These are phyloP conservation scores for Cyclostephanos tholiformis DNA, from an alignment of 108 stramenopile genomes.

Conservation along the genomic window DNA sequence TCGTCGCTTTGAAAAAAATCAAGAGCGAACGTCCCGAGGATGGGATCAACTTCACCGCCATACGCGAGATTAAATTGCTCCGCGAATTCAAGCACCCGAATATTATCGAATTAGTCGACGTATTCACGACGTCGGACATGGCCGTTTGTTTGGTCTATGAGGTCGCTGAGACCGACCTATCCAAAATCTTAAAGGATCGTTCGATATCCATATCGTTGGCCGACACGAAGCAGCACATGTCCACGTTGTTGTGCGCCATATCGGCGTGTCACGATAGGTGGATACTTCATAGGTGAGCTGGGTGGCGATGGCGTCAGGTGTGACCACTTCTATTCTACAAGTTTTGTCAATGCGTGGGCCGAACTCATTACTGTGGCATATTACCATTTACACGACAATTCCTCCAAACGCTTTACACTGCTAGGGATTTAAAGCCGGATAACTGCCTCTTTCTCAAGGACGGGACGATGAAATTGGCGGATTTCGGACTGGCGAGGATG, in stretches of 20 bases:
- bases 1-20: constrained; percentile 93
- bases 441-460: constrained; percentile 82
- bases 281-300: no score
- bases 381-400: neutral
- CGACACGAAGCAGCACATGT: constrained; percentile 85
- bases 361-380: neutral
- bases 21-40: constrained; percentile 86
- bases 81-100: constrained; percentile 94
- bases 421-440: constrained; percentile 84
- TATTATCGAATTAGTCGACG: constrained; percentile 89
- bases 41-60: constrained; percentile 93
- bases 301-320: no score
- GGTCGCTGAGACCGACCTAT: constrained; percentile 88
- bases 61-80: constrained; percentile 94
- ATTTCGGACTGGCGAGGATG: constrained; percentile 89
- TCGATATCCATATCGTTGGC: constrained; percentile 78
- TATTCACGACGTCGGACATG: constrained; percentile 84
- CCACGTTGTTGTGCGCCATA: constrained; percentile 47
- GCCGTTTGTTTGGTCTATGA: constrained; percentile 91
- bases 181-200: constrained; percentile 85
- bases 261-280: no score
- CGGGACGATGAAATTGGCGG: constrained; percentile 89
- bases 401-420: no score
- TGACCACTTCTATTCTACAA: neutral
- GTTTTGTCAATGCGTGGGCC: neutral